Percentiles rank a stretch among this genome's conserved stretches.
These are phyloP conservation scores for Prunus yedoensis DNA, from an alignment of 331 rosid genomes.

Conservation along the genomic window DNA sequence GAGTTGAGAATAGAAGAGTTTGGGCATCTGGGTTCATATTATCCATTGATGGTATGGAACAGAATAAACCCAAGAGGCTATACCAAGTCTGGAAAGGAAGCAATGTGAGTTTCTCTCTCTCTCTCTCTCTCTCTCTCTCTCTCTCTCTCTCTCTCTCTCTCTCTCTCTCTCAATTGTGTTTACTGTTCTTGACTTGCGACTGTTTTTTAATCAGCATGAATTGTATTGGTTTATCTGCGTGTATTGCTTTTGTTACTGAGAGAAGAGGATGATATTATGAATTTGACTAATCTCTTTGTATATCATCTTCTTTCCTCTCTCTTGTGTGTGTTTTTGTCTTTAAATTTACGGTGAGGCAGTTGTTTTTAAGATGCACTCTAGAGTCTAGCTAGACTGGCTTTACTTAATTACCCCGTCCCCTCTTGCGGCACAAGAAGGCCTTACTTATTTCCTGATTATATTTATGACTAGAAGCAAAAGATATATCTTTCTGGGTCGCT, in stretches of 20 bases:
- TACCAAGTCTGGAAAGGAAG: constrained; percentile 90
- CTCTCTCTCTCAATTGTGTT: constrained; percentile 18
- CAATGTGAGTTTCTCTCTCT: constrained; percentile 58
- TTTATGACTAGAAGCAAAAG: neutral
- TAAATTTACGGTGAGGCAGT: neutral
- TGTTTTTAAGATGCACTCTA: neutral
- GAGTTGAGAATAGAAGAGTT: constrained; percentile 19
- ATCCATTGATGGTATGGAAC: constrained; percentile 33
- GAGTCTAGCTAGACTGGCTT: neutral
- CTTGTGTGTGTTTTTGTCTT: neutral
- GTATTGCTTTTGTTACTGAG: neutral
- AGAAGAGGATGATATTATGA: neutral
- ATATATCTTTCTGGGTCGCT: neutral
- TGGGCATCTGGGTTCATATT: constrained; percentile 29
- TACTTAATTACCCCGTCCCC: neutral
- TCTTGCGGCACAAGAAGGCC: too few species aligned
- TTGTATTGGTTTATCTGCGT: neutral
- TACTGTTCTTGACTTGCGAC: constrained; percentile 3
- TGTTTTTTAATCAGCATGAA: neutral
- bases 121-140: neutral
- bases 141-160: neutral
- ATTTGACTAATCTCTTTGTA: neutral
- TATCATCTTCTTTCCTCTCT: neutral
- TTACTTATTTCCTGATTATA: too few species aligned
- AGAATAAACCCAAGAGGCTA: constrained; percentile 52